Conservation (phyloP, 2,329 filamentous ascomycete genomes). For the Alternaria brassicicola region DNA sequence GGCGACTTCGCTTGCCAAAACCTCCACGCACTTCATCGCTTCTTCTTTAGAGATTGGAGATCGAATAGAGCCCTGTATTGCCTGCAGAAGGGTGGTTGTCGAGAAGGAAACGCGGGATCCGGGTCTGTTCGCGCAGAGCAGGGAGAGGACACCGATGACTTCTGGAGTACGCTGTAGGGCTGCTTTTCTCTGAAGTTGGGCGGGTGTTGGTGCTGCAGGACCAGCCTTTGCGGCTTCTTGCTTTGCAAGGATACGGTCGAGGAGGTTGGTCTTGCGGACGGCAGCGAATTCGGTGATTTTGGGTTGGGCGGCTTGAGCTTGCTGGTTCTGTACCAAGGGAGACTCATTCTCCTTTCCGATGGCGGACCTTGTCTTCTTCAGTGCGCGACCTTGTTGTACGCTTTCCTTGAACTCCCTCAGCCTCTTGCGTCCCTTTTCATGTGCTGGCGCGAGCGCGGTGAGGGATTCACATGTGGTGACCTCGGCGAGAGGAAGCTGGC, state of each 20-base stretch:
- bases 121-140: conserved; percentile 48
- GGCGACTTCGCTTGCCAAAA: conserved; percentile 53
- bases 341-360: conserved; percentile 43
- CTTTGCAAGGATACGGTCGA: conserved; percentile 59
- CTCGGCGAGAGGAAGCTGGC: conserved; percentile 61
- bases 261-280: conserved; percentile 53
- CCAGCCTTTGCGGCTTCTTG: conserved; percentile 49
- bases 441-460: conserved; percentile 61
- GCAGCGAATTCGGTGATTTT: conserved; percentile 49
- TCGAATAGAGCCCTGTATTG: conserved; percentile 54
- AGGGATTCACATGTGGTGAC: conserved; percentile 61
- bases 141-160: conserved; percentile 51
- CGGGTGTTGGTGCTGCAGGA: conserved; percentile 49
- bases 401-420: conserved; percentile 72
- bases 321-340: conserved; percentile 11
- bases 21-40: conserved; percentile 50
- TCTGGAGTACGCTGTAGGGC: conserved; percentile 57
- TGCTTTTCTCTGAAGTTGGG: conserved; percentile 53
- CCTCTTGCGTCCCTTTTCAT: conserved; percentile 70
- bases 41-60: conserved; percentile 55
- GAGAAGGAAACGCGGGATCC: conserved; percentile 53
- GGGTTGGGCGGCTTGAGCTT: conserved; percentile 29
- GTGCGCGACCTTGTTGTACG: conserved; percentile 50
- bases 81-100: conserved; percentile 50
- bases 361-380: conserved; percentile 38